These are phyloP conservation scores for Venturia carpophila DNA, from an alignment of 2,329 filamentous ascomycete species.

Conservation along the genomic window DNA sequence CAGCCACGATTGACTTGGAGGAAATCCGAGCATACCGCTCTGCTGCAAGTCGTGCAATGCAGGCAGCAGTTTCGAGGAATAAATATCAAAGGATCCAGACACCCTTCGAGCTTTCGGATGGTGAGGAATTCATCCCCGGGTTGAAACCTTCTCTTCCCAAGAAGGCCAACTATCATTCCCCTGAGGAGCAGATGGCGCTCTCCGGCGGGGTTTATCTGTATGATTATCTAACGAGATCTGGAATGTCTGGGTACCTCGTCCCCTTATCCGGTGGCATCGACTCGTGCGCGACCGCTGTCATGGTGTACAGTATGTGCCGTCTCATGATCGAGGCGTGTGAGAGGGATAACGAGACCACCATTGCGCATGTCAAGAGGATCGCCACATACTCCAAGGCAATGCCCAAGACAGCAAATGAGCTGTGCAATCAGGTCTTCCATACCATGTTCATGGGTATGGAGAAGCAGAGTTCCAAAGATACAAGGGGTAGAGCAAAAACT, in stretches of 20 bases:
- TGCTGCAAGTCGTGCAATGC: slow-evolving; percentile 46
- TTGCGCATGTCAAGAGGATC: slow-evolving; percentile 46
- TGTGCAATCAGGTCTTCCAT: slow-evolving; percentile 52
- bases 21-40: slow-evolving; percentile 57
- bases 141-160: slow-evolving; percentile 40
- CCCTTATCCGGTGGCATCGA: slow-evolving; percentile 55
- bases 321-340: slow-evolving; percentile 48
- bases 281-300: slow-evolving; percentile 47
- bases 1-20: slow-evolving; percentile 54
- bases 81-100: slow-evolving; percentile 41
- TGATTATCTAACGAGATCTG: slow-evolving; percentile 51
- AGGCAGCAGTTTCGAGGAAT: slow-evolving; percentile 39
- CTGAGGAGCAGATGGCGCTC: slow-evolving; percentile 52
- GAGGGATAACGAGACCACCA: slow-evolving; percentile 46
- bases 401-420: slow-evolving; percentile 51
- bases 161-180: slow-evolving; percentile 47
- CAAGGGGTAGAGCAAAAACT: slow-evolving; percentile 53
- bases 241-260: slow-evolving; percentile 48
- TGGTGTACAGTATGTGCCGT: slow-evolving; percentile 43
- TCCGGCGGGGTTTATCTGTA: slow-evolving; percentile 60
- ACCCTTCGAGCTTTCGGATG: slow-evolving; percentile 37
- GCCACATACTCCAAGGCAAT: slow-evolving; percentile 38
- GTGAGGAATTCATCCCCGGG: slow-evolving; percentile 38
- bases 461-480: slow-evolving; percentile 42
- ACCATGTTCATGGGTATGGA: slow-evolving; percentile 63